A percentile compares a stretch with the other conserved stretches of the same genome.
Evolutionary conservation across 23 red algal genomes (phyloP).

Genomic region (Gracilaria gracilis): DNA sequence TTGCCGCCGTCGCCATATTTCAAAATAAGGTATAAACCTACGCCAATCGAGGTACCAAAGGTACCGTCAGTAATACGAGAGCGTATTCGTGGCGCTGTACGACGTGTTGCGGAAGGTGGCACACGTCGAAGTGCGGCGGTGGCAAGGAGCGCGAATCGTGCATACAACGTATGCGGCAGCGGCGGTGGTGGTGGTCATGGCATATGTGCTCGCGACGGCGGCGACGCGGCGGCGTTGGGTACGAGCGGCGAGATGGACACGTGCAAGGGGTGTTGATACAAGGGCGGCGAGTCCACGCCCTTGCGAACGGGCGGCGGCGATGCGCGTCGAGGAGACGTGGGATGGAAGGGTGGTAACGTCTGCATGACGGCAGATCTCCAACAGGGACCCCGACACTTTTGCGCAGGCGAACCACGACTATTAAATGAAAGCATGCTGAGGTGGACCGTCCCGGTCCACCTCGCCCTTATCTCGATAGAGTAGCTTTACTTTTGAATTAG

Average conservation of each 20-base stretch:
- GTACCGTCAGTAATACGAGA: too few relatives aligned
- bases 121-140: conserved; percentile 9
- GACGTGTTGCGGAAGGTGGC: conserved; percentile 18
- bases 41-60: too few relatives aligned
- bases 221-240: background rate
- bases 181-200: conserved; percentile 20
- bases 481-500: too few relatives aligned
- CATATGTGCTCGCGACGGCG: background rate
- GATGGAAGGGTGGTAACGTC: conserved; percentile 38
- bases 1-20: too few relatives aligned
- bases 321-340: background rate
- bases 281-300: background rate
- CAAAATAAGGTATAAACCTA: too few relatives aligned
- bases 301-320: background rate
- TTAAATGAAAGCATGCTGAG: too few relatives aligned
- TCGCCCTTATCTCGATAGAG: too few relatives aligned
- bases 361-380: conserved; percentile 48
- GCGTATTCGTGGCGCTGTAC: too few relatives aligned
- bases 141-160: conserved; percentile 7
- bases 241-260: conserved; percentile 29
- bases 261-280: conserved; percentile 14
- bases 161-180: background rate
- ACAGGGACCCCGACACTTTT: too few relatives aligned
- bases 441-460: too few relatives aligned
- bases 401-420: too few relatives aligned